These are phyloP conservation scores for Cryoendolithus antarcticus DNA, from an alignment of 2,329 filamentous ascomycete genomes.

Conservation along the genomic window DNA sequence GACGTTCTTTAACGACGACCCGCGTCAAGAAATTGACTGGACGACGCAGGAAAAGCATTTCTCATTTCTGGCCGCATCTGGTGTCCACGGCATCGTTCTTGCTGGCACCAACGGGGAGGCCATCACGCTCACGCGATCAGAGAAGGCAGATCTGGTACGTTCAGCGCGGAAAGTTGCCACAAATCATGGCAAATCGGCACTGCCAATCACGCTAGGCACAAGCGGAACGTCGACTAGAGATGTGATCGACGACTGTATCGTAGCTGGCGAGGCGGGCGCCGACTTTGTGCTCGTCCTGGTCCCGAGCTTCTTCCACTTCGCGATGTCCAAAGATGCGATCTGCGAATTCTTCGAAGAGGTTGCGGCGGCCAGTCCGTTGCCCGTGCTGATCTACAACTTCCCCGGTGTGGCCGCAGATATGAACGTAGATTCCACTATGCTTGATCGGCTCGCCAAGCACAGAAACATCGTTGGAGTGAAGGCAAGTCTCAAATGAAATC, in stretches of 20 bases:
- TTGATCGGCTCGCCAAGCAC: conserved; percentile 24
- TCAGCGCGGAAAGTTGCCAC: conserved; percentile 27
- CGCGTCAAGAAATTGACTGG: conserved; percentile 44
- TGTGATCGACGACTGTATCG: conserved; percentile 28
- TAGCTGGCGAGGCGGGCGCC: conserved; percentile 27
- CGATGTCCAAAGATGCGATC: conserved; percentile 26
- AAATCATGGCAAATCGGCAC: conserved; percentile 19
- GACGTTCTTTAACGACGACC: conserved; percentile 41
- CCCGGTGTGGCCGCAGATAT: conserved; percentile 32
- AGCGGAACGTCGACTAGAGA: conserved; percentile 27
- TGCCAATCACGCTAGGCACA: conserved; percentile 32
- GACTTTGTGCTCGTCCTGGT: conserved; percentile 27
- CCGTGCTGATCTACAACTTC: conserved; percentile 37
- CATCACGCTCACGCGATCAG: conserved; percentile 26
- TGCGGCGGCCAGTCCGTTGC: conserved; percentile 27
- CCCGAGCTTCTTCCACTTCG: conserved; percentile 30
- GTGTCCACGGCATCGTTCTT: conserved; percentile 38
- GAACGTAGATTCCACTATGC: conserved; percentile 31
- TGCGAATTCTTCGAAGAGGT: conserved; percentile 25
- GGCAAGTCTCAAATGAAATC: conserved; percentile 1
- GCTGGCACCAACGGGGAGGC: conserved; percentile 37
- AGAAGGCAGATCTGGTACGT: conserved; percentile 29
- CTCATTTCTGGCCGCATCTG: conserved; percentile 41
- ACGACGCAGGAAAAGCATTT: conserved; percentile 40
- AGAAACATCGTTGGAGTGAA: conserved; percentile 27